Conservation (phyloP, 2,329 filamentous ascomycete species). For the Colletotrichum caudatum region DNA sequence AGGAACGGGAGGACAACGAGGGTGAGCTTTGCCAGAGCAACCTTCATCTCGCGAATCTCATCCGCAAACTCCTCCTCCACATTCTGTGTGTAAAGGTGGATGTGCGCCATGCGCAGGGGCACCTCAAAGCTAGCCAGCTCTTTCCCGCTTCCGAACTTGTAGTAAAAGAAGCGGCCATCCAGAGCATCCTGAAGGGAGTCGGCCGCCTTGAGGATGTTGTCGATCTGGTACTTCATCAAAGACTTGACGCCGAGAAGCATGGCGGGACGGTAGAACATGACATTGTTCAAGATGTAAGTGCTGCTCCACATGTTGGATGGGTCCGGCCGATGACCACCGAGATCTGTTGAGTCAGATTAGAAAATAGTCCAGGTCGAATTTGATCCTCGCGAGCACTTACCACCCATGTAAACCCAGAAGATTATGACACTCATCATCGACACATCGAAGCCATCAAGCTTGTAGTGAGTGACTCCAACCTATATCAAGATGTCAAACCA, state of each 20-base stretch:
- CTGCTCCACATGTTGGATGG: conserved; percentile 44
- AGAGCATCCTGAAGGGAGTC: conserved; percentile 8
- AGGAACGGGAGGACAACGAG: conserved; percentile 31
- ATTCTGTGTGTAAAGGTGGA: conserved; percentile 31
- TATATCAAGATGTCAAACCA: conserved; percentile 31
- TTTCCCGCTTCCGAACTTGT: conserved; percentile 22
- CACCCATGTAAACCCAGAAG: conserved; percentile 52
- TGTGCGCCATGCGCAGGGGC: conserved; percentile 30
- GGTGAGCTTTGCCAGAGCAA: conserved; percentile 27
- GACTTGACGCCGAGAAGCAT: conserved; percentile 47
- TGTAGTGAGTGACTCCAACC: conserved; percentile 46
- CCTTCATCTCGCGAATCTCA: conserved; percentile 30
- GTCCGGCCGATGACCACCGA: conserved; percentile 23
- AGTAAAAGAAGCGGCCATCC: conserved; percentile 29
- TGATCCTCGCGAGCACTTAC: conserved; percentile 43
- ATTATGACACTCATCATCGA: conserved; percentile 44
- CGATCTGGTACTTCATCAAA: conserved; percentile 38
- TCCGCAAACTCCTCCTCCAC: conserved; percentile 27
- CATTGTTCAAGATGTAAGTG: conserved; percentile 50
- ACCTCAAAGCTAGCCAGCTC: conserved; percentile 27
- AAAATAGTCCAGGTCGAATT: not conserved
- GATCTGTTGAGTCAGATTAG: conserved; percentile 3
- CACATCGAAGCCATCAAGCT: conserved; percentile 3
- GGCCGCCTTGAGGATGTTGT: conserved; percentile 14
- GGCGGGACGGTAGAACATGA: conserved; percentile 50